These are phyloP conservation scores for Rhizophora apiculata DNA, from an alignment of 345 rosid species.

Conservation along the genomic window DNA sequence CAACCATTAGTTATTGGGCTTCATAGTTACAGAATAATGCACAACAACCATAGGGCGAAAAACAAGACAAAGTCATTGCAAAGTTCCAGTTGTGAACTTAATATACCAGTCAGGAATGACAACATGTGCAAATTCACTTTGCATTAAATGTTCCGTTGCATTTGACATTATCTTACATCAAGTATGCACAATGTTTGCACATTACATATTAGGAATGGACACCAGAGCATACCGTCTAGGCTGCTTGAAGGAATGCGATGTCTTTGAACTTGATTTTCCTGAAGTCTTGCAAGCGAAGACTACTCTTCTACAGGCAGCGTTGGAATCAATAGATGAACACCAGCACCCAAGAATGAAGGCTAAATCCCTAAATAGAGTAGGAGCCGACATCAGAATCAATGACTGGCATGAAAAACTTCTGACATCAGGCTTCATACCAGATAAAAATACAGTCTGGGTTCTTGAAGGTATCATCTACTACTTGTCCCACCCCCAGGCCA, in stretches of 20 bases:
- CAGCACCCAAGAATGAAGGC: constrained; percentile 48
- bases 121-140: too few species aligned
- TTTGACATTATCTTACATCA: too few species aligned
- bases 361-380: constrained; percentile 76
- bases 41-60: too few species aligned
- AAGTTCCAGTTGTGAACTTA: too few species aligned
- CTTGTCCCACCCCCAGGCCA: constrained; percentile 75
- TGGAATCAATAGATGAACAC: constrained; percentile 37
- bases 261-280: constrained; percentile 85
- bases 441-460: constrained; percentile 83
- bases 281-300: constrained; percentile 72
- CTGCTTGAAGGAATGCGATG: constrained; percentile 66
- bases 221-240: constrained; percentile 80
- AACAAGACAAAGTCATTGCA: too few species aligned
- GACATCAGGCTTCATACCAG: constrained; percentile 61
- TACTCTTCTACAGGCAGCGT: constrained; percentile 62
- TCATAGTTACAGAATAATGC: too few species aligned
- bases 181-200: too few species aligned
- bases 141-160: too few species aligned
- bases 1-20: too few species aligned
- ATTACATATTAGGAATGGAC: constrained; percentile 66
- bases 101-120: too few species aligned
- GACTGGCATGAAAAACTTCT: constrained; percentile 81
- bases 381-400: constrained; percentile 67
- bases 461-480: constrained; percentile 93